Percentiles rank a stretch among this genome's conserved stretches.
These are phyloP conservation scores for Wallemia hederae DNA, from an alignment of 1,284 basidiomycete species.

Conservation along the genomic window DNA sequence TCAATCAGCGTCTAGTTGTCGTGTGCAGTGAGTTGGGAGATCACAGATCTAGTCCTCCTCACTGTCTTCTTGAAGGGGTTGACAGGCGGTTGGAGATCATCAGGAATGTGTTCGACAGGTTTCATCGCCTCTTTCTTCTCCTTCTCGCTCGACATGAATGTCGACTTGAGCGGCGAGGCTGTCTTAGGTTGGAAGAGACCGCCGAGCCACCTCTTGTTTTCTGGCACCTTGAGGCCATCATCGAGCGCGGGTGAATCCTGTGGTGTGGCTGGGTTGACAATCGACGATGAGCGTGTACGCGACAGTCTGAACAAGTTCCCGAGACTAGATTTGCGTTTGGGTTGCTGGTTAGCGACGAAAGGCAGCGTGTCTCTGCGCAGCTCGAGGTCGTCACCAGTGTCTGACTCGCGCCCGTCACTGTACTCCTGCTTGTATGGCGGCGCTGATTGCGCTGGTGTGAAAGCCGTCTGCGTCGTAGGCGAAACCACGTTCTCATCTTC, in stretches of 20 bases:
- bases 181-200: background rate
- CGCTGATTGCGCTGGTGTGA: background rate
- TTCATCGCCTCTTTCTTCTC: background rate
- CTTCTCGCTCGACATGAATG: background rate
- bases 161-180: background rate
- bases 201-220: background rate
- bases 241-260: background rate
- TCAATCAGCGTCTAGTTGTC: background rate
- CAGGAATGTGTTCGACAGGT: background rate
- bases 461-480: background rate
- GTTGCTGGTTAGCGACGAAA: background rate
- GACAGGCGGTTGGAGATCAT: background rate
- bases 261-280: background rate
- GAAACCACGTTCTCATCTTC: background rate
- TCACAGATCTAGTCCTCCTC: background rate
- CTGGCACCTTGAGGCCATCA: background rate
- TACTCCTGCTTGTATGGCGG: background rate
- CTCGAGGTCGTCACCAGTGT: background rate
- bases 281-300: background rate
- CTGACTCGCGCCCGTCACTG: background rate
- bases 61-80: background rate
- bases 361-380: background rate
- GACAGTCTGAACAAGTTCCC: background rate
- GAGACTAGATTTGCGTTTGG: background rate
- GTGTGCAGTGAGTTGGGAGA: background rate